Conservation (phyloP, 139 green algal genomes). For the Chlamydomonas asymmetrica region DNA sequence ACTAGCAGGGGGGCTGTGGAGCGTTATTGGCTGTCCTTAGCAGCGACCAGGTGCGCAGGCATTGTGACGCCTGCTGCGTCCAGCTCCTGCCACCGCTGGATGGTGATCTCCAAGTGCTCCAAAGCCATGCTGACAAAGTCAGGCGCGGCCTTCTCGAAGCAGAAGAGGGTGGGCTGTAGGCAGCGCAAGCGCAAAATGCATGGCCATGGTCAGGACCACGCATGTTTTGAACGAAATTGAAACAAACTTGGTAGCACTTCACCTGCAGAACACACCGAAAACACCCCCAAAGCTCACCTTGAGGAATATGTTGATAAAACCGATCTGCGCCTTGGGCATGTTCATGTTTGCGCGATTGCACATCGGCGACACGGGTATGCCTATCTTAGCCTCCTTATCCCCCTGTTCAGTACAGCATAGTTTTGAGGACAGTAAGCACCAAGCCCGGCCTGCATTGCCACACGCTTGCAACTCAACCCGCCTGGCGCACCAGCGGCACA, state of each 20-base stretch:
- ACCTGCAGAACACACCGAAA: too few species aligned
- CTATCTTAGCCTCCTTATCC: slow-evolving; percentile 61
- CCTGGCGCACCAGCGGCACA: too few species aligned
- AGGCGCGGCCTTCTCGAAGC: slow-evolving; percentile 43
- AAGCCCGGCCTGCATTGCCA: too few species aligned
- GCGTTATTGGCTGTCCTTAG: too few species aligned
- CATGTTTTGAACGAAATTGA: too few species aligned
- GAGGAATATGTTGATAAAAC: slow-evolving; percentile 60
- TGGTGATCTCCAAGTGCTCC: slow-evolving; percentile 50
- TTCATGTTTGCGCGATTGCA: slow-evolving; percentile 67
- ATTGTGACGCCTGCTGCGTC: slow-evolving; percentile 45
- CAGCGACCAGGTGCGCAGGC: slow-evolving; percentile 36
- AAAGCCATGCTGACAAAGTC: slow-evolving; percentile 45
- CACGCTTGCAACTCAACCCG: too few species aligned
- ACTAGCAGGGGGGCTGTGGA: too few species aligned
- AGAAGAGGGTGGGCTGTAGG: slow-evolving; percentile 49
- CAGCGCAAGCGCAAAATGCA: too few species aligned
- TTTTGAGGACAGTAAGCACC: too few species aligned
- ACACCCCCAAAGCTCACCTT: too few species aligned
- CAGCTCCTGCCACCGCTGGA: slow-evolving; percentile 42
- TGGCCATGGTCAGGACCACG: too few species aligned
- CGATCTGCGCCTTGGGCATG: slow-evolving; percentile 70
- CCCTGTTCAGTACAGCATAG: slow-evolving; percentile 49
- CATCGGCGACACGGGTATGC: slow-evolving; percentile 63
- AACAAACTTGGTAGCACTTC: too few species aligned